A percentile compares a stretch with the other conserved stretches of the same genome.
Conservation (phyloP, 371 early-diverging fungal species). For the Syncephalastrum contaminatum region DNA sequence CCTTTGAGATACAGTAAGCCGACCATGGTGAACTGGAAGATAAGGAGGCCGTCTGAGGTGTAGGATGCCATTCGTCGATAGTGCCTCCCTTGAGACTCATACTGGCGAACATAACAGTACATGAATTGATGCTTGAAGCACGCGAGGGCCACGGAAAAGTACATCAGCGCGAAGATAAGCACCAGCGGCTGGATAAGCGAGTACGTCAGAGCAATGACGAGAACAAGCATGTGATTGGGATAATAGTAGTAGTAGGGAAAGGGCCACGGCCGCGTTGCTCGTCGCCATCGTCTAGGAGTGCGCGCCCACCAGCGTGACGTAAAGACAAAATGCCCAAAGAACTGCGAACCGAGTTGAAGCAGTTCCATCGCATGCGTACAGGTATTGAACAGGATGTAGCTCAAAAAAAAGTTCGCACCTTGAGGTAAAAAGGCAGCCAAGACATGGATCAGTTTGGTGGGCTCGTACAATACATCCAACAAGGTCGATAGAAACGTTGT, state of each 20-base stretch:
- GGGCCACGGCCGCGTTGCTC: slow-evolving; percentile 59
- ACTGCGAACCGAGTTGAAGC: slow-evolving; percentile 60
- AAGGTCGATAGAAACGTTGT: slow-evolving; percentile 74
- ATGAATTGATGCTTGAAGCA: slow-evolving; percentile 81
- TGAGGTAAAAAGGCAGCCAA: slow-evolving; percentile 69
- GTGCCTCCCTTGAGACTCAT: slow-evolving; percentile 77
- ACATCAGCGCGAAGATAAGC: slow-evolving; percentile 73
- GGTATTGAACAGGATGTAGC: slow-evolving; percentile 72
- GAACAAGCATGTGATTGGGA: slow-evolving; percentile 73
- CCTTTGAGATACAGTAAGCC: slow-evolving; percentile 71
- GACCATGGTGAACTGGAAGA: slow-evolving; percentile 86
- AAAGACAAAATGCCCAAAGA: slow-evolving; percentile 53
- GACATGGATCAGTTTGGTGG: slow-evolving; percentile 61
- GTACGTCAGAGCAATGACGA: slow-evolving; percentile 86
- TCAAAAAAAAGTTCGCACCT: slow-evolving; percentile 79
- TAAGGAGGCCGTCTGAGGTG: slow-evolving; percentile 72
- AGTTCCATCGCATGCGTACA: slow-evolving; percentile 73
- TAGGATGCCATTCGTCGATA: slow-evolving; percentile 81
- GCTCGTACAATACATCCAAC: slow-evolving; percentile 65
- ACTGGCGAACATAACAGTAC: slow-evolving; percentile 84
- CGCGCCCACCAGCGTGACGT: slow-evolving; percentile 52
- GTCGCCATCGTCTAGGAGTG: slow-evolving; percentile 71
- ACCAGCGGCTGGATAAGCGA: slow-evolving; percentile 86
- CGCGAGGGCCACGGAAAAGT: slow-evolving; percentile 71
- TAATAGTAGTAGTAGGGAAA: slow-evolving; percentile 69